Percentiles rank a stretch among this genome's conserved stretches.
These are phyloP conservation scores for Pochonia chlamydosporia DNA, from an alignment of 2,329 filamentous ascomycete species.

Conservation along the genomic window DNA sequence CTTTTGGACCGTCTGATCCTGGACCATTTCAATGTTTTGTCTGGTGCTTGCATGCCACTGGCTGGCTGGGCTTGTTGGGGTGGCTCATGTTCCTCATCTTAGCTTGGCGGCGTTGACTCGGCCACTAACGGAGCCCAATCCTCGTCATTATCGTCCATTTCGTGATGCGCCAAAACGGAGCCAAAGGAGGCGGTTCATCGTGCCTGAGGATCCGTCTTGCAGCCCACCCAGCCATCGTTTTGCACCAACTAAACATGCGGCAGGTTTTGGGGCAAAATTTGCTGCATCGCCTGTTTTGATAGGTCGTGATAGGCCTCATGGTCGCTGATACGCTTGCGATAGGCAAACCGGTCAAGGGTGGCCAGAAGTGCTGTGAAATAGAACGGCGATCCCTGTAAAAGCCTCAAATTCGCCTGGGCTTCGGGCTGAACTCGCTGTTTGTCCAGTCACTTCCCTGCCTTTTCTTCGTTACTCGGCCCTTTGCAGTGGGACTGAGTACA, in stretches of 20 bases:
- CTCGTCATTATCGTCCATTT: neutral
- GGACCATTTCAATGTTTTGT: too few relatives aligned
- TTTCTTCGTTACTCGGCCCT: neutral
- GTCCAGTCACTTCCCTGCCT: neutral
- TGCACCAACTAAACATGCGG: too few relatives aligned
- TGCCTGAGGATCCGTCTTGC: too few relatives aligned
- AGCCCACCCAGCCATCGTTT: too few relatives aligned
- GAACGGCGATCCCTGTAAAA: neutral
- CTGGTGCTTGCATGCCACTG: too few relatives aligned
- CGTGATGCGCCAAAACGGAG: neutral
- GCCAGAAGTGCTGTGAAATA: neutral
- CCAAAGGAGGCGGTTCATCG: neutral
- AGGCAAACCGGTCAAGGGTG: neutral
- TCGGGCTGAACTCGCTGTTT: too few relatives aligned
- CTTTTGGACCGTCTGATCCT: too few relatives aligned
- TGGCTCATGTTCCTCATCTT: too few relatives aligned
- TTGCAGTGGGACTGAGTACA: neutral
- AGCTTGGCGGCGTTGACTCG: constrained; percentile 2
- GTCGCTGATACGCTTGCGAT: too few relatives aligned
- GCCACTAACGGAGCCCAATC: neutral
- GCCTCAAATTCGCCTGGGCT: neutral
- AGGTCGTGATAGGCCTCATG: neutral
- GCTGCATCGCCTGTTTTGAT: too few relatives aligned
- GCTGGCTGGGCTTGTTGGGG: neutral
- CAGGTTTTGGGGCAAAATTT: too few relatives aligned